phyloP scores from a whole-genome alignment of 2,329 filamentous ascomycete species.

The Aspergillus sp. region DNA sequence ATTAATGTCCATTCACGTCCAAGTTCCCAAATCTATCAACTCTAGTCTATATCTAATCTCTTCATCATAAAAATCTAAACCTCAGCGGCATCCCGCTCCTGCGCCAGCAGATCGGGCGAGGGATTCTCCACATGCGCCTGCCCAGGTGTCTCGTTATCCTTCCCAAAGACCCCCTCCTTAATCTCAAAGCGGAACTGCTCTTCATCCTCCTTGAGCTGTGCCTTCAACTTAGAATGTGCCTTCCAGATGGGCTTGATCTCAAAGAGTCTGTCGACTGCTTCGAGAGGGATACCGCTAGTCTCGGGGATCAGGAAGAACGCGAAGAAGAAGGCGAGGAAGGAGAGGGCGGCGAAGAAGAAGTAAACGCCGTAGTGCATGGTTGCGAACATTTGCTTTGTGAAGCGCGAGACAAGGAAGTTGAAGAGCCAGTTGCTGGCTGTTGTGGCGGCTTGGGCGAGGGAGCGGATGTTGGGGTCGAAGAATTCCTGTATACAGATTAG shows the following conservation, averaged over 20 bases:
- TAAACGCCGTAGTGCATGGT: slow-evolving; percentile 64
- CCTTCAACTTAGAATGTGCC: slow-evolving; percentile 39
- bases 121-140: slow-evolving; percentile 15
- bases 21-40: no score
- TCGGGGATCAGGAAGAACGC: slow-evolving; percentile 68
- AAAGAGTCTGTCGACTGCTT: slow-evolving; percentile 68
- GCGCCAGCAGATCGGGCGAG: neutral
- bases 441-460: slow-evolving; percentile 73
- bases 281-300: slow-evolving; percentile 63
- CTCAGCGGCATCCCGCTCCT: neutral
- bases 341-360: slow-evolving; percentile 70
- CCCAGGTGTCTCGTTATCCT: slow-evolving; percentile 17
- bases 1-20: no score
- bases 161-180: slow-evolving; percentile 30
- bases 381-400: slow-evolving; percentile 48
- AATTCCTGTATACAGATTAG: slow-evolving; percentile 55
- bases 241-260: slow-evolving; percentile 42
- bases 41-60: neutral
- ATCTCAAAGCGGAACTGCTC: slow-evolving; percentile 39
- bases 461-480: slow-evolving; percentile 71
- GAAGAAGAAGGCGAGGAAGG: slow-evolving; percentile 62
- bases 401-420: slow-evolving; percentile 42
- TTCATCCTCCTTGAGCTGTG: slow-evolving; percentile 40
- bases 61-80: no score
- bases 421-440: slow-evolving; percentile 42